These are phyloP conservation scores for Talaromyces thailandensis DNA, from an alignment of 495 filamentous ascomycete species.

Conservation along the genomic window DNA sequence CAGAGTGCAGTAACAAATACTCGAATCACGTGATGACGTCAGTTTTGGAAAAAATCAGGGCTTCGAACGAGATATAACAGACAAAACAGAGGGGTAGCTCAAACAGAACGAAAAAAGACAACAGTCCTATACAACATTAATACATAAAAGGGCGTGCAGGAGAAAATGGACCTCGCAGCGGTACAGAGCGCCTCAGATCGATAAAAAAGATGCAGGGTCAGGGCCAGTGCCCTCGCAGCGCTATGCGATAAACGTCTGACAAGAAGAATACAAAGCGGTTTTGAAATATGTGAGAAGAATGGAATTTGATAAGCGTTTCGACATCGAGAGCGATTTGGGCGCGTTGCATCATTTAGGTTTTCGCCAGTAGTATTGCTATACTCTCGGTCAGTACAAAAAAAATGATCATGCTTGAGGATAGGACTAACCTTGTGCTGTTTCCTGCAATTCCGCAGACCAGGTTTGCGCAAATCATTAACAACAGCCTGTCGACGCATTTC, in stretches of 20 bases:
- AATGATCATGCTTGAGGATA: not conserved
- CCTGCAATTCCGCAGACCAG: conserved; percentile 76
- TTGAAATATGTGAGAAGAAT: conserved; percentile 37
- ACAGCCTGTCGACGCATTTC: conserved; percentile 73
- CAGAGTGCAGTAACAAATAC: not conserved
- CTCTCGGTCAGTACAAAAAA: conserved; percentile 14
- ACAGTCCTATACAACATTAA: not conserved
- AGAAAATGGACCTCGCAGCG: not conserved
- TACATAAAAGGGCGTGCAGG: not conserved
- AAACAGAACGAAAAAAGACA: not conserved
- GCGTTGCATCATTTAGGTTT: conserved; percentile 50
- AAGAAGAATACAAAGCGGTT: conserved; percentile 22
- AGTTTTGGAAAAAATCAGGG: not conserved
- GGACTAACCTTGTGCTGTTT: conserved; percentile 88
- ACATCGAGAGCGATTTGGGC: not conserved
- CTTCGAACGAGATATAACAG: not conserved
- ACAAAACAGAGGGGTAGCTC: not conserved
- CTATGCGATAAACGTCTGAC: conserved; percentile 31
- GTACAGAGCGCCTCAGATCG: not conserved
- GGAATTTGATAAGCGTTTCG: not conserved
- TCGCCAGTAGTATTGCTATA: conserved; percentile 90
- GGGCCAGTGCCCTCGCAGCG: conserved; percentile 43
- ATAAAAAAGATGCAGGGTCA: conserved; percentile 18
- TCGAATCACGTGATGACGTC: not conserved
- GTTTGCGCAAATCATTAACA: conserved; percentile 75